Evolutionary conservation across 257 asterid genomes (phyloP).

Genomic region (Scutellaria barbata): DNA sequence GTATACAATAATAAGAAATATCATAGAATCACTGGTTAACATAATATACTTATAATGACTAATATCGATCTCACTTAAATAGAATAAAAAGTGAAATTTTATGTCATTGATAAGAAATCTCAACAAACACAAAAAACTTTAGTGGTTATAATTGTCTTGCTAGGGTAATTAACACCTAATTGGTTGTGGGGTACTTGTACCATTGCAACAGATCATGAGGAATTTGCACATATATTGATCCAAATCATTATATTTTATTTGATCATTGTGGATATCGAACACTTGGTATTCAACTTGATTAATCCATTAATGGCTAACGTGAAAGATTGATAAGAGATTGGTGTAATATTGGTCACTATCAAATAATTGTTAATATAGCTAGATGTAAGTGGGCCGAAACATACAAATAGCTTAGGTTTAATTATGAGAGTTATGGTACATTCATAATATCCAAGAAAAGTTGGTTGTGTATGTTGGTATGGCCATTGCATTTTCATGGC

Average conservation of each 20-base stretch:
- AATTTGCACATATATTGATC: conserved; percentile 1
- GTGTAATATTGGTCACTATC: conserved; percentile 24
- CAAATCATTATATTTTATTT: conserved; percentile 4
- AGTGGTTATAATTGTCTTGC: no score
- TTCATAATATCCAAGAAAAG: neutral
- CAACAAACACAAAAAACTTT: no score
- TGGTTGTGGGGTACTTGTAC: no score
- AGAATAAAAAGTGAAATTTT: no score
- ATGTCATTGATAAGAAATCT: no score
- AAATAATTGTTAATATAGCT: neutral
- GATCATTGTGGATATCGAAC: conserved; percentile 9
- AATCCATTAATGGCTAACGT: neutral
- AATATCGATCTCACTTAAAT: no score
- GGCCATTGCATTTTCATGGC: no score
- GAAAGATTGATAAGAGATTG: conserved; percentile 7
- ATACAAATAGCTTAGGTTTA: neutral
- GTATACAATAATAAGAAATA: no score
- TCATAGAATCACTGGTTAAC: no score
- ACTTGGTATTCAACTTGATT: neutral
- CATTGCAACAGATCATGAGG: neutral
- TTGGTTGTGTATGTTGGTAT: no score
- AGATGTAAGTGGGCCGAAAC: neutral
- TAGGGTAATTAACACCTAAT: no score
- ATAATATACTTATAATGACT: no score
- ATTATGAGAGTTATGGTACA: conserved; percentile 11